Evolutionary conservation across 768 basidiomycete genomes (phyloP).

Genomic region (Lactifluus piperatus): DNA sequence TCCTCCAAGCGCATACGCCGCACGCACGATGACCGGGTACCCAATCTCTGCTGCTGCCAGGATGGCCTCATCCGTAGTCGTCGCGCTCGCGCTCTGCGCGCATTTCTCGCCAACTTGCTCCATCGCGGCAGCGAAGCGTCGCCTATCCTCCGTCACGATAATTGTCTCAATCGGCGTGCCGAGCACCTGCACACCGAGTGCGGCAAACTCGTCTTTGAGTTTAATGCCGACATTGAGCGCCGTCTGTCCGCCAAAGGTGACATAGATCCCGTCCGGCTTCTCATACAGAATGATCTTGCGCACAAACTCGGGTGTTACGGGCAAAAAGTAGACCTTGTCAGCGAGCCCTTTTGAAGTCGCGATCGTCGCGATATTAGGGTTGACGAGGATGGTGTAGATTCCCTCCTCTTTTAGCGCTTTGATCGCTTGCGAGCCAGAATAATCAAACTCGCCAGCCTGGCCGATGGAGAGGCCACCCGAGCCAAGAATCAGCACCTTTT

Average conservation of each 20-base stretch:
- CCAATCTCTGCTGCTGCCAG: conserved; percentile 78
- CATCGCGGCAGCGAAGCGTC: conserved; percentile 91
- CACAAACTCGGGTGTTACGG: conserved; percentile 96
- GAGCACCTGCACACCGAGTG: conserved; percentile 83
- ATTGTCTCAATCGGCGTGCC: conserved; percentile 97
- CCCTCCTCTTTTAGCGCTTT: conserved; percentile 99
- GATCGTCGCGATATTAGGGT: conserved; percentile 99
- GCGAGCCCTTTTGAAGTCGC: conserved; percentile 95
- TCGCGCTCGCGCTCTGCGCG: conserved; percentile 82
- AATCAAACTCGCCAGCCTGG: conserved; percentile 99
- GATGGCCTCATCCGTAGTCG: conserved; percentile 76
- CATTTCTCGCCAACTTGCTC: conserved; percentile 93
- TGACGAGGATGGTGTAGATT: conserved; percentile 97
- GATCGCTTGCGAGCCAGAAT: conserved; percentile 98
- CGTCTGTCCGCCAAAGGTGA: conserved; percentile 97
- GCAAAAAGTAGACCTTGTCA: conserved; percentile 99
- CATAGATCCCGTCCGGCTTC: conserved; percentile 97
- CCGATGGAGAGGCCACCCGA: conserved; percentile 98
- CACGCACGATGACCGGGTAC: conserved; percentile 93
- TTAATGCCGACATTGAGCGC: conserved; percentile 95
- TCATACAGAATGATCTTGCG: conserved; percentile 98
- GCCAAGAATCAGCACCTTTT: conserved; percentile 93
- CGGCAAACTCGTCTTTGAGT: conserved; percentile 93
- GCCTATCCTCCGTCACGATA: conserved; percentile 94
- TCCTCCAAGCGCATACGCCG: conserved; percentile 94